Conservation (phyloP, 2,329 filamentous ascomycete genomes). For the Cylindrodendrum hubeiense region DNA sequence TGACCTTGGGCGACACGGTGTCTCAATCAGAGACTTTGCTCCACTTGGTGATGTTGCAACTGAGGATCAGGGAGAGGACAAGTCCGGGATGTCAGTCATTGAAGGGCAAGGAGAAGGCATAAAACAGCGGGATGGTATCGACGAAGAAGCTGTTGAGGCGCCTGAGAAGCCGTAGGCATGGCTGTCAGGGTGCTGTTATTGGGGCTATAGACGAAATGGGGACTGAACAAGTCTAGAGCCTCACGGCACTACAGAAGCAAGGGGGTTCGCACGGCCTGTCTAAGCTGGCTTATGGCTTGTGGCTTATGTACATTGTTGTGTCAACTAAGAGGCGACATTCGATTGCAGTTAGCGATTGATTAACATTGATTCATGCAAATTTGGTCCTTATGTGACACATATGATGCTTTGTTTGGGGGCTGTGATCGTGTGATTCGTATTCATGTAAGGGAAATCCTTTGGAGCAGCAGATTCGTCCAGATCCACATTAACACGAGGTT, state of each 20-base stretch:
- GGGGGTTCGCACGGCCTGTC: neutral
- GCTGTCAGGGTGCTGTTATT: slow-evolving; percentile 1
- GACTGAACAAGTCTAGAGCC: slow-evolving; percentile 1
- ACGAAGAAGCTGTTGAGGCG: neutral
- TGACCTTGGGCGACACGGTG: neutral
- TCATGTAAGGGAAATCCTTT: neutral
- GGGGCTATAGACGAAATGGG: neutral
- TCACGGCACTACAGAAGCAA: neutral
- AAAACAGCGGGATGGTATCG: neutral
- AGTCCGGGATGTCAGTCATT: neutral
- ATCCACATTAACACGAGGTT: neutral
- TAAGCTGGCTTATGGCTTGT: slow-evolving; percentile 7
- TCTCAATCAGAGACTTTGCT: slow-evolving; percentile 11
- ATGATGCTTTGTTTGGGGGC: no score
- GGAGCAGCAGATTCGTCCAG: no score
- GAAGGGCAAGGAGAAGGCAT: neutral
- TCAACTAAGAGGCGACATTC: neutral
- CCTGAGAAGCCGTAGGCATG: slow-evolving; percentile 16
- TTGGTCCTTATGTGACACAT: neutral
- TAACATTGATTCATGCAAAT: slow-evolving; percentile 2
- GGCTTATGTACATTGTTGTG: neutral
- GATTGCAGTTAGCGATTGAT: slow-evolving; percentile 15
- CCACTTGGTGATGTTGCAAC: neutral
- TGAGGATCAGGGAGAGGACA: neutral
- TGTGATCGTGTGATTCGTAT: slow-evolving; percentile 4